A percentile compares a stretch with the other conserved stretches of the same genome.
Conservation (phyloP, 371 early-diverging fungal genomes). For the Lichtheimia hyalospora region DNA sequence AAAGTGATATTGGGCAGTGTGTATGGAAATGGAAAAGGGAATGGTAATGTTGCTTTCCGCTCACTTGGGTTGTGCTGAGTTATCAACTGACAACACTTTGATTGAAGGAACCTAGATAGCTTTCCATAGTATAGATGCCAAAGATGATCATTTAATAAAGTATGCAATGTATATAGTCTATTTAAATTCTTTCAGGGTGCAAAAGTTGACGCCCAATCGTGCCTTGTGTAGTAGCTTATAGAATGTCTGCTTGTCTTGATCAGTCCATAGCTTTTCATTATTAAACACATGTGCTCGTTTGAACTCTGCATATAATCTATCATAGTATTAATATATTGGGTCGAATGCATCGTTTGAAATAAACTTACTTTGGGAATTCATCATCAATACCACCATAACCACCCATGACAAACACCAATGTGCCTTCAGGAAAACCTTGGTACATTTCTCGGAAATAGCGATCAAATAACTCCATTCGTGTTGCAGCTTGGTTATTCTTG, state of each 20-base stretch:
- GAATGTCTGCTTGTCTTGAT: not conserved
- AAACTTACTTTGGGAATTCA: not conserved
- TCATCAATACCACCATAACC: constrained; percentile 31
- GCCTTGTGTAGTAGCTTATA: not conserved
- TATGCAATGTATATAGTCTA: too few species aligned
- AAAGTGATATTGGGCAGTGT: too few species aligned
- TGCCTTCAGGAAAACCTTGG: constrained; percentile 37
- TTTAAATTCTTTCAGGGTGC: too few species aligned
- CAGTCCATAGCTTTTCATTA: not conserved
- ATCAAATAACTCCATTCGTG: constrained; percentile 29
- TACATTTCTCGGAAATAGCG: constrained; percentile 37
- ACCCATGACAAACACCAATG: constrained; percentile 50
- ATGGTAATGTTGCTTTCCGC: too few species aligned
- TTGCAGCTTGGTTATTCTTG: constrained; percentile 2
- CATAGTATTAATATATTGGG: not conserved
- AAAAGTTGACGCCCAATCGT: not conserved
- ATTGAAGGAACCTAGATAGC: too few species aligned
- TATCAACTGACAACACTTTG: too few species aligned
- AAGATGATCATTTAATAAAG: too few species aligned
- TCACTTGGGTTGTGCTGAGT: too few species aligned
- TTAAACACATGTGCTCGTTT: not conserved
- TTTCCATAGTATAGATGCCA: too few species aligned
- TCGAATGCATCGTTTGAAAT: not conserved
- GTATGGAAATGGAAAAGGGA: too few species aligned
- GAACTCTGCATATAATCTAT: not conserved